phyloP scores from a whole-genome alignment of 768 basidiomycete species.

The Leucocoprinus sp. region DNA sequence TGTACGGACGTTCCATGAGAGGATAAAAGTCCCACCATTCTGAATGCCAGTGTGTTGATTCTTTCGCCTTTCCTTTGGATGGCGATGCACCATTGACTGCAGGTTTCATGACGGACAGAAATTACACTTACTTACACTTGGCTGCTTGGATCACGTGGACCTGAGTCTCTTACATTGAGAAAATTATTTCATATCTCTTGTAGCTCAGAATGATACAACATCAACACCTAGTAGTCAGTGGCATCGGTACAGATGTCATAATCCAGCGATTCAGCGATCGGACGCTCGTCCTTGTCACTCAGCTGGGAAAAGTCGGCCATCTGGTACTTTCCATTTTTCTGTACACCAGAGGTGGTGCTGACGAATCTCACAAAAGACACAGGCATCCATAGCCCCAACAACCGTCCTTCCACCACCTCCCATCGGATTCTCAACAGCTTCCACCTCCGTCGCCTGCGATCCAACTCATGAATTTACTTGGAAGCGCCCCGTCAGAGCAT shows the following conservation, averaged over 20 bases:
- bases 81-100: constrained; percentile 26
- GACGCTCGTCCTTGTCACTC: constrained; percentile 79
- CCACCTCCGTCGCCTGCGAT: constrained; percentile 66
- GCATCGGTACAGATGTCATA: constrained; percentile 61
- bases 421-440: constrained; percentile 30
- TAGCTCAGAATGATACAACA: constrained; percentile 33
- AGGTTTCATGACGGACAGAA: constrained; percentile 14
- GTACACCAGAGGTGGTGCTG: background rate
- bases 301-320: constrained; percentile 84
- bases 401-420: constrained; percentile 38
- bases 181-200: background rate
- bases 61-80: constrained; percentile 47
- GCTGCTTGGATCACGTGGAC: constrained; percentile 10
- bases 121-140: constrained; percentile 10
- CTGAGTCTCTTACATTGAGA: background rate
- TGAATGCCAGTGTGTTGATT: constrained; percentile 46
- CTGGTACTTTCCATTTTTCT: constrained; percentile 42
- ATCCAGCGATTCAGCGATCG: constrained; percentile 78
- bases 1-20: constrained; percentile 45
- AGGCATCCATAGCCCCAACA: constrained; percentile 67
- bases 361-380: constrained; percentile 45
- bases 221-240: constrained; percentile 42
- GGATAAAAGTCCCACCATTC: constrained; percentile 74
- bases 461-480: constrained; percentile 70
- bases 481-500: constrained; percentile 61